These are phyloP conservation scores for Phytophthora pistaciae DNA, from an alignment of 352 stramenopile species.

Conservation along the genomic window DNA sequence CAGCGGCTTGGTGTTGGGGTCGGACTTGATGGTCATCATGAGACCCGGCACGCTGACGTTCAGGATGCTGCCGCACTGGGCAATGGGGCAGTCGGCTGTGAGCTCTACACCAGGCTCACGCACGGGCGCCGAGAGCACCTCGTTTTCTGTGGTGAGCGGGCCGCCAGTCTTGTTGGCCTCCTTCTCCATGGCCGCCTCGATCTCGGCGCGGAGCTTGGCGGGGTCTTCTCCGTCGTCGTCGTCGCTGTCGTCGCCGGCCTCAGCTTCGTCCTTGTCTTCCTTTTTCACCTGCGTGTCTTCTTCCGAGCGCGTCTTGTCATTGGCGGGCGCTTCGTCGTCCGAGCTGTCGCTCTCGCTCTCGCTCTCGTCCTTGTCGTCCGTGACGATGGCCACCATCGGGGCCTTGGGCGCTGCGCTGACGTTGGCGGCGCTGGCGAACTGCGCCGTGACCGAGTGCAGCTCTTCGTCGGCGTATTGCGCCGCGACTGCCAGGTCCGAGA, in stretches of 20 bases:
- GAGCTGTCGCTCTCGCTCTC: conserved; percentile 30
- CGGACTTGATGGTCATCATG: conserved; percentile 87
- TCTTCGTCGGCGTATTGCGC: conserved; percentile 65
- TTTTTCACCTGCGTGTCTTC: conserved; percentile 17
- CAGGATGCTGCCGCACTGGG: conserved; percentile 69
- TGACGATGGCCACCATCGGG: conserved; percentile 10
- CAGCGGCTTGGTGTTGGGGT: conserved; percentile 60
- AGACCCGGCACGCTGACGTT: conserved; percentile 67
- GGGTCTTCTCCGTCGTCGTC: conserved; percentile 46
- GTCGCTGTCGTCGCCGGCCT: conserved; percentile 21
- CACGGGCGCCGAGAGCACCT: conserved; percentile 62
- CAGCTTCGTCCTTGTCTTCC: not conserved
- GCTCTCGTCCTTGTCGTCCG: conserved; percentile 23
- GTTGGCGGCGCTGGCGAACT: conserved; percentile 46
- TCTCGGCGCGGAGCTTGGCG: conserved; percentile 67
- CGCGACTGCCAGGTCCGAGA: conserved; percentile 61
- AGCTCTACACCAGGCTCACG: conserved; percentile 78
- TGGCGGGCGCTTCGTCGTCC: conserved; percentile 16
- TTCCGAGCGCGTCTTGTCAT: not conserved
- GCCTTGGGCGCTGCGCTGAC: conserved; percentile 14
- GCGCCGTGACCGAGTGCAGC: conserved; percentile 51
- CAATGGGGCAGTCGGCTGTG: conserved; percentile 74
- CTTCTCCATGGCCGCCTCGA: conserved; percentile 82
- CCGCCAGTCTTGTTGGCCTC: conserved; percentile 59
- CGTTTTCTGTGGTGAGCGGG: conserved; percentile 71